Conservation (phyloP, 2,329 filamentous ascomycete species). For the Colletotrichum sansevieriae region DNA sequence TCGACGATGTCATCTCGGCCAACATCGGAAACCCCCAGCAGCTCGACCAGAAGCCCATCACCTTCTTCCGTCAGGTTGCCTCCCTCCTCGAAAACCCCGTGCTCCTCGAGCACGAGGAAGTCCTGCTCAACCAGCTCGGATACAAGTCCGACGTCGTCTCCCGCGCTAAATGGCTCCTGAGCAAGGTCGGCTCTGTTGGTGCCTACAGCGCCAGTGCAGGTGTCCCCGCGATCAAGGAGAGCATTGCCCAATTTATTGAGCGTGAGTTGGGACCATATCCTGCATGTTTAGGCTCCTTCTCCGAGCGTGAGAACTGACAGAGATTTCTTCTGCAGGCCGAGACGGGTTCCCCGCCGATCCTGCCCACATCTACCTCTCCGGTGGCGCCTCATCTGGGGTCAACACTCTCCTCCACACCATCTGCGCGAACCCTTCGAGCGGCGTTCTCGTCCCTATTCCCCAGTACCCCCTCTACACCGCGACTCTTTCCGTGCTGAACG, state of each 20-base stretch:
- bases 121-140: slow-evolving; percentile 79
- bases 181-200: slow-evolving; percentile 89
- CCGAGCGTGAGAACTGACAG: slow-evolving; percentile 26
- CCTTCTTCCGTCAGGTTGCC: slow-evolving; percentile 97
- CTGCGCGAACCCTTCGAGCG: slow-evolving; percentile 80
- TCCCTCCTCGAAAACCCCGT: slow-evolving; percentile 92
- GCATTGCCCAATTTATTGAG: slow-evolving; percentile 93
- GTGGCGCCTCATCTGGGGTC: slow-evolving; percentile 92
- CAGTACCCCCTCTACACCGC: slow-evolving; percentile 99
- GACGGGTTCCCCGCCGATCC: slow-evolving; percentile 90
- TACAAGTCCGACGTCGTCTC: slow-evolving; percentile 93
- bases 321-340: slow-evolving; percentile 65
- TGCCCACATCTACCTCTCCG: slow-evolving; percentile 88
- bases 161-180: slow-evolving; percentile 83
- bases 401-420: slow-evolving; percentile 94
- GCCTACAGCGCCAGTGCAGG: slow-evolving; percentile 97
- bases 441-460: slow-evolving; percentile 91
- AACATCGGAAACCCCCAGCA: slow-evolving; percentile 99
- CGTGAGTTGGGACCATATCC: slow-evolving; percentile 62
- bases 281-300: not conserved
- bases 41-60: slow-evolving; percentile 98
- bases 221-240: slow-evolving; percentile 86
- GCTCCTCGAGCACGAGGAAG: slow-evolving; percentile 85
- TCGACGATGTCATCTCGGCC: slow-evolving; percentile 91
- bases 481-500: slow-evolving; percentile 86